Evolutionary conservation across 129 eudicot genomes (phyloP).

Genomic region (Flaveria linearis): DNA sequence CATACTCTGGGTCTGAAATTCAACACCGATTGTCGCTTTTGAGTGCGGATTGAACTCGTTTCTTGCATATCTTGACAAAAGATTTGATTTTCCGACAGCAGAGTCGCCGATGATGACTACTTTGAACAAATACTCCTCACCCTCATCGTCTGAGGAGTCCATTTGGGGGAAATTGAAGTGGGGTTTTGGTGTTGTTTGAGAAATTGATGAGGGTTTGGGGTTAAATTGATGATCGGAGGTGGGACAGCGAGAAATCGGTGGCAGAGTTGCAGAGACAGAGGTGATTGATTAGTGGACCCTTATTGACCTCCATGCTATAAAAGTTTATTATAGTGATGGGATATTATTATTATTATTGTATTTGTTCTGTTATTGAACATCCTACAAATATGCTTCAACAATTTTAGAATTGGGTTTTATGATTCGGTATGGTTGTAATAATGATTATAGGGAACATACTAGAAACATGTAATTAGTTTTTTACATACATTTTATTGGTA

Average conservation of each 20-base stretch:
- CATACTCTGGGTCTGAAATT: slow-evolving; percentile 76
- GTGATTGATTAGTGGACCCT: slow-evolving; percentile 34
- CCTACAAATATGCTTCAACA: no score
- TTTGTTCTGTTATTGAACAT: no score
- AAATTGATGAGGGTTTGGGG: not conserved
- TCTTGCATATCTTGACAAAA: slow-evolving; percentile 65
- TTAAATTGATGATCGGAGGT: not conserved
- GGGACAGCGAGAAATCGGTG: slow-evolving; percentile 35
- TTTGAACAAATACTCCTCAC: slow-evolving; percentile 85
- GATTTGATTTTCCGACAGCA: slow-evolving; percentile 81
- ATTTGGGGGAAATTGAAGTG: not conserved
- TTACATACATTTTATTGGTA: no score
- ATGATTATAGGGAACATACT: no score
- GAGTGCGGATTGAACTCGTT: slow-evolving; percentile 83
- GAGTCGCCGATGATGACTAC: slow-evolving; percentile 88
- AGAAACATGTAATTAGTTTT: no score
- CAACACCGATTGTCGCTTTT: slow-evolving; percentile 83
- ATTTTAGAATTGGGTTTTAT: no score
- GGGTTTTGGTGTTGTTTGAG: not conserved
- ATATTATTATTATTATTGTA: no score
- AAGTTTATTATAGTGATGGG: not conserved
- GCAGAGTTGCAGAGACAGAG: slow-evolving; percentile 37
- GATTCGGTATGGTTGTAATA: no score
- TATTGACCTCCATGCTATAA: not conserved
- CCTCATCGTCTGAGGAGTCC: slow-evolving; percentile 80